Conservation (phyloP, 2,329 filamentous ascomycete genomes). For the Pleoardoris graminearum region DNA sequence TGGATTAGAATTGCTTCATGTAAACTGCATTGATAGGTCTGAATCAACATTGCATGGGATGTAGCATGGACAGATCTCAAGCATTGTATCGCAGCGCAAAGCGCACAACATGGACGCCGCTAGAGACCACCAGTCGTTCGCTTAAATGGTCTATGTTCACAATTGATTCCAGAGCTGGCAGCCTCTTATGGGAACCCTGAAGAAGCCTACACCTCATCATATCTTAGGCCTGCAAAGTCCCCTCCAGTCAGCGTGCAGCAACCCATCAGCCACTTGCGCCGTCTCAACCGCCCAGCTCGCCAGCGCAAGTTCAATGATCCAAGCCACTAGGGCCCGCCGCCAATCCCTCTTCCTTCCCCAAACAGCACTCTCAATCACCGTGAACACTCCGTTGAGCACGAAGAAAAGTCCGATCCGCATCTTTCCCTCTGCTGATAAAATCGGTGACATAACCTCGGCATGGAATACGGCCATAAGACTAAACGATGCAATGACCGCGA, state of each 20-base stretch:
- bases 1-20: neutral
- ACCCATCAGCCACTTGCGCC: conserved; percentile 39
- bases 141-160: too few relatives aligned
- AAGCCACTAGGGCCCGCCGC: conserved; percentile 37
- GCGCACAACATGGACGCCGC: neutral
- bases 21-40: too few relatives aligned
- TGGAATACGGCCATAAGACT: conserved; percentile 48
- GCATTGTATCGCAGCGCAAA: too few relatives aligned
- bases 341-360: conserved; percentile 44
- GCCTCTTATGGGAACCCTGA: neutral
- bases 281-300: conserved; percentile 43
- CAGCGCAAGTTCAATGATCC: conserved; percentile 40
- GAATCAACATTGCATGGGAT: too few relatives aligned
- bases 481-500: conserved; percentile 46
- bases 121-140: too few relatives aligned
- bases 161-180: too few relatives aligned
- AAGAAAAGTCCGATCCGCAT: conserved; percentile 46
- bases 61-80: too few relatives aligned
- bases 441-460: conserved; percentile 43
- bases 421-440: conserved; percentile 37
- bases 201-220: neutral
- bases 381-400: conserved; percentile 46
- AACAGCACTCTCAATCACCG: conserved; percentile 31
- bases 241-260: conserved; percentile 37
- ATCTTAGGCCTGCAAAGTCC: conserved; percentile 27